Conservation (phyloP, 2,329 filamentous ascomycete species). For the Tolypocladium sp. region DNA sequence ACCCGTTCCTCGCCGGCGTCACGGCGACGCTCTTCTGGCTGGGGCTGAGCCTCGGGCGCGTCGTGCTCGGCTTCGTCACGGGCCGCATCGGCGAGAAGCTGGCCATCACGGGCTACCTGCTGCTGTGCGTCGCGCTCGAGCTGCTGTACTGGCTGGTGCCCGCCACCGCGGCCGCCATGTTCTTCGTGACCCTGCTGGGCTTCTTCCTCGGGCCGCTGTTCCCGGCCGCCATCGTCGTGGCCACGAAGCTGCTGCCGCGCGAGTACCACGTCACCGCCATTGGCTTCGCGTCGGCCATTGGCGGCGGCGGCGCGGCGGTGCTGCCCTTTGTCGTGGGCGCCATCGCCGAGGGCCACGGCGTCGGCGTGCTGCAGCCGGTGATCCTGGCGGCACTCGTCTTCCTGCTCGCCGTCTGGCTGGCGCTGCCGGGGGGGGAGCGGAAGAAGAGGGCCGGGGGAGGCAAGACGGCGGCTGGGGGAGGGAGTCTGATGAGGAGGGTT, state of each 20-base stretch:
- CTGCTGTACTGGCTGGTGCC: constrained; percentile 77
- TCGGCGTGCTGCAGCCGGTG: constrained; percentile 48
- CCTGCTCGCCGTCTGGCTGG: constrained; percentile 35
- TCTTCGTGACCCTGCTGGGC: constrained; percentile 63
- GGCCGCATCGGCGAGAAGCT: constrained; percentile 63
- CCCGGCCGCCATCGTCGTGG: constrained; percentile 62
- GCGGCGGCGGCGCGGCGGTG: constrained; percentile 62
- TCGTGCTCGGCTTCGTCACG: constrained; percentile 69
- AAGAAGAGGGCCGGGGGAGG: background rate
- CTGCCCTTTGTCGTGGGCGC: constrained; percentile 60
- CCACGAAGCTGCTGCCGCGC: constrained; percentile 64
- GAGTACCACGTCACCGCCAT: constrained; percentile 70
- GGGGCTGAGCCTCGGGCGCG: constrained; percentile 65
- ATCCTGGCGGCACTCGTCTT: constrained; percentile 37
- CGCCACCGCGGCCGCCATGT: constrained; percentile 61
- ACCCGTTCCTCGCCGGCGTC: constrained; percentile 63
- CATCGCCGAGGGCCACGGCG: constrained; percentile 50
- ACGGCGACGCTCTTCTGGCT: constrained; percentile 77
- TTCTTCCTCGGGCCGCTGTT: constrained; percentile 78
- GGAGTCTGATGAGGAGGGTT: background rate
- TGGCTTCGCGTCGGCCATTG: constrained; percentile 71
- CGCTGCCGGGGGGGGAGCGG: constrained; percentile 21
- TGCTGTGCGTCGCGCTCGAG: constrained; percentile 53
- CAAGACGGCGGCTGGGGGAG: background rate
- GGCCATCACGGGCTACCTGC: constrained; percentile 54